Base-by-base conservation (phyloP, 805 yeast species). In the Yarrowia sp. region DNA sequence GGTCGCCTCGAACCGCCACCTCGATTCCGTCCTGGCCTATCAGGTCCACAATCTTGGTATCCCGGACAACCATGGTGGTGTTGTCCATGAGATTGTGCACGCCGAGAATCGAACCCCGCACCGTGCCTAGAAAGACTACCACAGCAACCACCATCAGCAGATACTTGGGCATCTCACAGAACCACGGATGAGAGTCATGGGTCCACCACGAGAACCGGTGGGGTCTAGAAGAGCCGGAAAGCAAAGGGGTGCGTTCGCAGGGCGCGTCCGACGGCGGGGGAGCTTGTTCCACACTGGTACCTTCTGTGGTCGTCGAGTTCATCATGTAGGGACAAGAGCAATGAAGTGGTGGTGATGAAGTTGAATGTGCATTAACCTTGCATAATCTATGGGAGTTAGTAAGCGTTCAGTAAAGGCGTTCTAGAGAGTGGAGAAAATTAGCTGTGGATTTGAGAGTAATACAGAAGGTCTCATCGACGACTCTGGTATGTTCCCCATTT, bases 301-400 rank as follows among this genome's bases (percentile, higher is more conserved):
- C 15, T 10, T 34, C 36, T 9, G 38, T 39, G 46, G 61, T 24
- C 17, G 58, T 36, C 33, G 58, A 52, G 43, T 52, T 52, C 58
- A 52, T 52, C 33, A 0, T 52, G 43, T 14, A 1, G 30, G 19
- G 5, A 17, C 2, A 33, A 52, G 30, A 52, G 58, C 58, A 52
- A 52, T 30, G 4, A 17, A 34, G 56, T 17, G 30, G 39, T 10
- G 40, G 8, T 4, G 20, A 19, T 36, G 42, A 39, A 24, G 30
- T 24, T 5, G 5, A 24, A 24, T 3, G 30, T 24, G 30, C 30
- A 24, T 34, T 12, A 9, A 12, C 13, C 38, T 9, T 52, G 58
- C 58, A 52, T 52, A 52, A 52, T 52, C 58, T 52, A 52, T n/a
- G n/a, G n/a, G 58, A 43, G 58, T 52, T 52, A 52, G 58, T 42